Evolutionary conservation across 305 asterid genomes (phyloP).

Genomic region (Striga hermonthica): DNA sequence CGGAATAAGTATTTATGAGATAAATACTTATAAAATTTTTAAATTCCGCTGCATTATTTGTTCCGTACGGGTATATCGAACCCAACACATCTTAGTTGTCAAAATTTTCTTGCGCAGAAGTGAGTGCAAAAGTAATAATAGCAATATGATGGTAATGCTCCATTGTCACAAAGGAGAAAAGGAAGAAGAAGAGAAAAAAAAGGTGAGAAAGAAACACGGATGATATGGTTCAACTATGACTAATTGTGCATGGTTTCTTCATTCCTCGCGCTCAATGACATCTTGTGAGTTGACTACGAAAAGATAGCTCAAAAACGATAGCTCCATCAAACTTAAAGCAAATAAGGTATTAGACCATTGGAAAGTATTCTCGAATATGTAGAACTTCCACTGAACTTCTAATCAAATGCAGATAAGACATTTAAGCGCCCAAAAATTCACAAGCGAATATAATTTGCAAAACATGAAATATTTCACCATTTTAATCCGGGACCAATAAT

Average conservation of each 20-base stretch:
- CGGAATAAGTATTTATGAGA: too few relatives aligned
- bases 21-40: too few relatives aligned
- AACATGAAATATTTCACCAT: too few relatives aligned
- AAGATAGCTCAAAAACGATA: background rate
- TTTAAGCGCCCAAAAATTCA: too few relatives aligned
- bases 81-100: too few relatives aligned
- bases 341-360: background rate
- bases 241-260: background rate
- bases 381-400: background rate
- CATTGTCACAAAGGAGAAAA: background rate
- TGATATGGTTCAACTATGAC: background rate
- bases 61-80: too few relatives aligned
- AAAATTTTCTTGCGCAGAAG: too few relatives aligned
- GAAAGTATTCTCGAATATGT: background rate
- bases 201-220: background rate
- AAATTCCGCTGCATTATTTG: too few relatives aligned
- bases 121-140: background rate
- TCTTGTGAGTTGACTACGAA: background rate
- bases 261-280: background rate
- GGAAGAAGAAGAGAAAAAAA: background rate
- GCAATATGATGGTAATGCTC: background rate
- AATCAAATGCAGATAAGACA: background rate
- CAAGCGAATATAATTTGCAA: too few relatives aligned
- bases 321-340: background rate
- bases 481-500: too few relatives aligned